phyloP scores from a whole-genome alignment of 805 yeast genomes.

The Saturnispora saitoi region DNA sequence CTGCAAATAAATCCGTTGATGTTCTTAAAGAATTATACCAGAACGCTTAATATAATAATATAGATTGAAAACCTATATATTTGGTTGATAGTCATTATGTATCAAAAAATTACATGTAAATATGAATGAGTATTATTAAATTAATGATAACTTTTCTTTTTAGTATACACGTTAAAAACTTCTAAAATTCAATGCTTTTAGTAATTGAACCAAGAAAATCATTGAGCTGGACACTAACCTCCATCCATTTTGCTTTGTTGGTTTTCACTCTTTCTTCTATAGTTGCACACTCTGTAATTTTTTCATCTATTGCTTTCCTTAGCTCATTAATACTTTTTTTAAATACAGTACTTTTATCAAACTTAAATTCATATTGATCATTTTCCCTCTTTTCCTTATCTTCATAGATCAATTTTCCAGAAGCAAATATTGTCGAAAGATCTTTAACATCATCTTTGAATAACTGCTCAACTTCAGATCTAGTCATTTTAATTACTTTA shows the following conservation, averaged over 20 bases:
- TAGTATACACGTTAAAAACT: neutral
- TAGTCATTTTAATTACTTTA: slow-evolving; percentile 18
- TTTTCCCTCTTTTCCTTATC: slow-evolving; percentile 12
- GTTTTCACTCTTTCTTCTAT: slow-evolving; percentile 15
- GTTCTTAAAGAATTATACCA: slow-evolving; percentile 7
- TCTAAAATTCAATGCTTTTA: neutral
- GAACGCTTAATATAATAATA: neutral
- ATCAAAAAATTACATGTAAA: slow-evolving; percentile 2
- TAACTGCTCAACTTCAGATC: slow-evolving; percentile 19
- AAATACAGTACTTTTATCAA: slow-evolving; percentile 16
- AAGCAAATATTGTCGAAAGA: slow-evolving; percentile 15
- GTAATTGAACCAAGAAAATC: neutral
- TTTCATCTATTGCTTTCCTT: slow-evolving; percentile 16
- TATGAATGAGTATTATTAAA: neutral
- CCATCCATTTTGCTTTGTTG: slow-evolving; percentile 22
- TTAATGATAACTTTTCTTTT: neutral
- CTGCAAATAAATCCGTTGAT: slow-evolving; percentile 7
- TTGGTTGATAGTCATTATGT: neutral
- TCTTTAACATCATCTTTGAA: slow-evolving; percentile 24
- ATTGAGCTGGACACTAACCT: slow-evolving; percentile 9
- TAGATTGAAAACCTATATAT: neutral
- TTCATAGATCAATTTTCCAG: slow-evolving; percentile 18
- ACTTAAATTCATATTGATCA: slow-evolving; percentile 20
- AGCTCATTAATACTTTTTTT: slow-evolving; percentile 18
- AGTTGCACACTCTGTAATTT: slow-evolving; percentile 22